Percentiles rank a stretch among this genome's conserved stretches.
phyloP scores from a whole-genome alignment of 2,329 filamentous ascomycete genomes.

The Curvularia hawaiiensis region DNA sequence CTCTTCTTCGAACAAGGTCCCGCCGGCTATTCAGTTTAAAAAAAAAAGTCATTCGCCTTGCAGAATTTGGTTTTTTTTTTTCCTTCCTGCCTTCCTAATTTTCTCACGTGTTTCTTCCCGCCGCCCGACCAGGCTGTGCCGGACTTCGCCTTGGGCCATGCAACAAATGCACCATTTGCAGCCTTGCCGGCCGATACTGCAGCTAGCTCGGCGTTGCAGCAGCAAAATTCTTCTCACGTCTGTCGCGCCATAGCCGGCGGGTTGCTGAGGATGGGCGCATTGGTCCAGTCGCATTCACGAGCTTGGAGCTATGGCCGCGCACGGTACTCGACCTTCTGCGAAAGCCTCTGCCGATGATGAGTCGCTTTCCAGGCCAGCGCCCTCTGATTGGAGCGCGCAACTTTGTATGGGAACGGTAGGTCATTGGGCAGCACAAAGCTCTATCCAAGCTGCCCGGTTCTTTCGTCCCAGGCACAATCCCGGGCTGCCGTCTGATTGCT shows the following conservation, averaged over 20 bases:
- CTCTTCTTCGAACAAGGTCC: slow-evolving; percentile 3
- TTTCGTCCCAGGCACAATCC: slow-evolving; percentile 13
- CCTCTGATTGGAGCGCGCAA: slow-evolving; percentile 18
- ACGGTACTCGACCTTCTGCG: slow-evolving; percentile 13
- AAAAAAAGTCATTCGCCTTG: neutral
- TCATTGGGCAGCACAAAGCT: slow-evolving; percentile 20
- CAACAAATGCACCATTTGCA: slow-evolving; percentile 6
- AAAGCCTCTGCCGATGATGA: slow-evolving; percentile 17
- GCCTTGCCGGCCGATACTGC: slow-evolving; percentile 13
- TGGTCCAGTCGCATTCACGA: slow-evolving; percentile 11
- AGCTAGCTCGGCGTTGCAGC: slow-evolving; percentile 10
- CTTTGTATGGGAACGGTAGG: slow-evolving; percentile 10
- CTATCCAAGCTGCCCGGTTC: slow-evolving; percentile 14
- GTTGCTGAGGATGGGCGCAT: slow-evolving; percentile 7
- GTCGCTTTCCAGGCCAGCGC: slow-evolving; percentile 5
- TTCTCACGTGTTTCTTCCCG: neutral
- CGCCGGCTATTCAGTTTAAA: neutral
- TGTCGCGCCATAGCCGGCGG: slow-evolving; percentile 14
- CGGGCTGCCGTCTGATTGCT: slow-evolving; percentile 16
- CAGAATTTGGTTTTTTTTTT: neutral
- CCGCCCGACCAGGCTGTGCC: slow-evolving; percentile 1
- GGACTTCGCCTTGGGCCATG: slow-evolving; percentile 8
- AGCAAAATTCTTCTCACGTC: slow-evolving; percentile 13
- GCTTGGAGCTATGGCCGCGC: slow-evolving; percentile 8
- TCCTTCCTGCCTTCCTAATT: neutral